These are phyloP conservation scores for Phellopilus nigrolimitatus DNA, from an alignment of 1,284 basidiomycete species.

Conservation along the genomic window DNA sequence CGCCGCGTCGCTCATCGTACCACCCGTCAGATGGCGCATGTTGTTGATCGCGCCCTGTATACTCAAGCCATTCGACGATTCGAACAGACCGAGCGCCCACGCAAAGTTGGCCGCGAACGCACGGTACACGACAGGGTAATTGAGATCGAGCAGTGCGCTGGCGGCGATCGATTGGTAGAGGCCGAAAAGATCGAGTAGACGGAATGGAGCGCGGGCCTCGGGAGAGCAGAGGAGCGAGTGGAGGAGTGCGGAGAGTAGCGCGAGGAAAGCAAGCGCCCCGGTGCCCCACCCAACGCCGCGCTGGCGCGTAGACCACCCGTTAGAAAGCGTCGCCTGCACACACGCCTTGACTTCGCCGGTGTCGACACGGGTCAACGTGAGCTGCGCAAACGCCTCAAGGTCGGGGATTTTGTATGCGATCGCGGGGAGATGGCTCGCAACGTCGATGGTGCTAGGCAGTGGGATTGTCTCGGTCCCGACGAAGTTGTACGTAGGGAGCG, in stretches of 20 bases:
- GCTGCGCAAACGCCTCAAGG: conserved; percentile 83
- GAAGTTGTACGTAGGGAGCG: conserved; percentile 83
- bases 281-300: conserved; percentile 74
- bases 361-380: conserved; percentile 67
- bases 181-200: conserved; percentile 77
- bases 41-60: conserved; percentile 78
- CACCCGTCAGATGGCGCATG: conserved; percentile 82
- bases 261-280: conserved; percentile 63
- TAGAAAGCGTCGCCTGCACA: conserved; percentile 86
- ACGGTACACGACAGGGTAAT: conserved; percentile 82
- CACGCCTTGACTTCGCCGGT: conserved; percentile 79
- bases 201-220: conserved; percentile 47
- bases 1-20: conserved; percentile 55
- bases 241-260: conserved; percentile 62
- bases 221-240: conserved; percentile 48
- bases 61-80: conserved; percentile 44
- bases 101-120: conserved; percentile 83
- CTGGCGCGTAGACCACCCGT: conserved; percentile 82
- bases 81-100: conserved; percentile 85
- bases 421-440: conserved; percentile 57
- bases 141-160: conserved; percentile 75
- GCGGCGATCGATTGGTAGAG: conserved; percentile 81
- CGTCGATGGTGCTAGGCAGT: conserved; percentile 56
- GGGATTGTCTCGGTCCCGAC: conserved; percentile 74
- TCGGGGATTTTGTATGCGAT: conserved; percentile 90